Percentiles rank a stretch among this genome's conserved stretches.
These are phyloP conservation scores for Cryphonectria japonica DNA, from an alignment of 2,329 filamentous ascomycete species.

Conservation along the genomic window DNA sequence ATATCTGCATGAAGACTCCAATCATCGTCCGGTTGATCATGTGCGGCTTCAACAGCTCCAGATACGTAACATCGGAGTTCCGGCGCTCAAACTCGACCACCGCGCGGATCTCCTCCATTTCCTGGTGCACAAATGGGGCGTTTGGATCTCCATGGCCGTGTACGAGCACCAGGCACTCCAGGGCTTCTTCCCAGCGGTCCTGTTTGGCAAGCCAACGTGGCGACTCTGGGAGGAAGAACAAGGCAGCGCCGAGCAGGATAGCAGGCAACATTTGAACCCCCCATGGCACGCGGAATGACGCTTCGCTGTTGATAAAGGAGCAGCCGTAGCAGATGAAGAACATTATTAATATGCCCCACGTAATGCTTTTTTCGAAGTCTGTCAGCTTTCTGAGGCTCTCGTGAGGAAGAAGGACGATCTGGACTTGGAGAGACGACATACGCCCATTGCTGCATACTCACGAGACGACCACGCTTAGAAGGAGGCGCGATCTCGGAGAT, in stretches of 20 bases:
- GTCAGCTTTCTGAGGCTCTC: slow-evolving; percentile 67
- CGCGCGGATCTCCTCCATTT: slow-evolving; percentile 73
- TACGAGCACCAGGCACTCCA: slow-evolving; percentile 55
- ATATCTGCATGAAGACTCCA: slow-evolving; percentile 74
- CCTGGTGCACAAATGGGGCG: slow-evolving; percentile 67
- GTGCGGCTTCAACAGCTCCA: slow-evolving; percentile 72
- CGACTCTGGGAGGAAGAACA: slow-evolving; percentile 52
- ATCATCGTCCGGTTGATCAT: slow-evolving; percentile 76
- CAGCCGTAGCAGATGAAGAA: slow-evolving; percentile 54
- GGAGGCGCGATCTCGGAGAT: slow-evolving; percentile 65
- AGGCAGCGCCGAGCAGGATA: slow-evolving; percentile 45
- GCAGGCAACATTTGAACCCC: slow-evolving; percentile 52
- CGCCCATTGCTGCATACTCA: slow-evolving; percentile 52
- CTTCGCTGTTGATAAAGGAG: slow-evolving; percentile 44
- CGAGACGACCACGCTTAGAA: slow-evolving; percentile 48
- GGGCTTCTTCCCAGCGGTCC: slow-evolving; percentile 50
- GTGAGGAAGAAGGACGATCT: slow-evolving; percentile 69
- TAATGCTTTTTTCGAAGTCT: slow-evolving; percentile 65
- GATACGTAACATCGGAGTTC: slow-evolving; percentile 70
- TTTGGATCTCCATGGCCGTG: slow-evolving; percentile 68
- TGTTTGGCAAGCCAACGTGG: slow-evolving; percentile 56
- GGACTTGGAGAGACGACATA: slow-evolving; percentile 69
- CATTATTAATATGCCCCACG: slow-evolving; percentile 53
- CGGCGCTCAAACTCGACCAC: slow-evolving; percentile 74
- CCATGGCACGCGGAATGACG: slow-evolving; percentile 55